Evolutionary conservation across 108 stramenopile genomes (phyloP), one percentile per base, ranked within the genome.

Genomic region (Conticribra guillardii): DNA sequence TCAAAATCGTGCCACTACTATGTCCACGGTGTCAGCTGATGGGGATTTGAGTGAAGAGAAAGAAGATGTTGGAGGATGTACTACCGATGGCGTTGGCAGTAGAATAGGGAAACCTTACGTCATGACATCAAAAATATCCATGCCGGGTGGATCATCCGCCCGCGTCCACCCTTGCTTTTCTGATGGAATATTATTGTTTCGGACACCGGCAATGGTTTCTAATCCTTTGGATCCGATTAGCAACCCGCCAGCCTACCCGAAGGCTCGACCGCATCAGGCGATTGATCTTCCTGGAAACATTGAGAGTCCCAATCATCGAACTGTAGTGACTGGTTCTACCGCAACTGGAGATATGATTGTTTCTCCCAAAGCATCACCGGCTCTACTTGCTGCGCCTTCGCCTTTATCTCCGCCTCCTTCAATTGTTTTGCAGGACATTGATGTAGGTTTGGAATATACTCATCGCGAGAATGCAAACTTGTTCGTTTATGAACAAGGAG

Each of bases 61-160:
- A 28, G 34, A 67, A 32, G 41, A 8, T 8, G 68, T 34, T n/a
- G 57, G 30, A 0, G 69, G 11, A 4, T 8, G 8, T 18, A 24
- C 27, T 11, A 21, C n/a, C 27, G 27, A 16, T n/a, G n/a, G n/a
- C n/a, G n/a, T n/a, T n/a, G n/a, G n/a, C n/a, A n/a, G n/a, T n/a
- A n/a, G n/a, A n/a, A n/a, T n/a, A n/a, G n/a, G n/a, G 2, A 50
- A 54, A 50, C 50, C 53, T 28, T 80, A 75, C 45, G 64, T 64
- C 2, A 23, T 72, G n/a, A 67, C 75, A 27, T 72, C 78, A 2
- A 17, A 48, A 54, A 31, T 81, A 60, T 66, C 71, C n/a, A 59
- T 72, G 70, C 1, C 61, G 17, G 60, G 70, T 16, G 80, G 46
- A 28, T 54, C 54, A 15, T 74, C 74, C 28, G 78, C 70, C 3